Evolutionary conservation across 441 rosid species (phyloP).

Genomic region (Geranium incanum): DNA sequence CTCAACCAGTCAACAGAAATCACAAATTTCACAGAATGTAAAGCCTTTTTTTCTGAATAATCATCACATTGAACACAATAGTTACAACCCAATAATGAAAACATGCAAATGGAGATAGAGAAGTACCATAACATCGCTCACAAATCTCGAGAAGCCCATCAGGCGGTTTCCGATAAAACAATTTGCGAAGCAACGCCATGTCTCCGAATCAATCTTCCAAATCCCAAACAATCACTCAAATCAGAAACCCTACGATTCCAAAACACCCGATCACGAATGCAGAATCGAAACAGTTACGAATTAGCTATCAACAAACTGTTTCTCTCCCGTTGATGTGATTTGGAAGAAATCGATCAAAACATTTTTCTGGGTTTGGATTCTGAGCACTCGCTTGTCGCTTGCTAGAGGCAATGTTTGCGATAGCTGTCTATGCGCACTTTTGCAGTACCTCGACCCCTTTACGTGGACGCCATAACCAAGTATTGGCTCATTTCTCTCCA

Average conservation of each 20-base stretch:
- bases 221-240: neutral
- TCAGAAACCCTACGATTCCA: conserved; percentile 1
- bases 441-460: neutral
- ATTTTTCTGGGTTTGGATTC: conserved; percentile 1
- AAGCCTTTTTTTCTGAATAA: neutral
- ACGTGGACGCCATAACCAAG: conserved; percentile 2
- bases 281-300: neutral
- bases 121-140: conserved; percentile 69
- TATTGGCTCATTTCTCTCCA: neutral
- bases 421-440: neutral
- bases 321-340: neutral
- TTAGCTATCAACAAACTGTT: neutral
- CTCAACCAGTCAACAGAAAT: neutral
- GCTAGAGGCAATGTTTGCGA: neutral
- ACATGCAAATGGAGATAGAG: neutral
- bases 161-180: conserved; percentile 77
- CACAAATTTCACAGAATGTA: neutral
- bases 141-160: conserved; percentile 89
- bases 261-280: neutral
- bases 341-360: neutral
- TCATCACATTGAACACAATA: neutral
- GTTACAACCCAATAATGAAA: neutral
- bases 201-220: neutral
- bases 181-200: conserved; percentile 82
- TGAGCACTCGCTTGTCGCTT: conserved; percentile 5